phyloP scores from a whole-genome alignment of 345 rosid species.

The Populus ilicifolia region DNA sequence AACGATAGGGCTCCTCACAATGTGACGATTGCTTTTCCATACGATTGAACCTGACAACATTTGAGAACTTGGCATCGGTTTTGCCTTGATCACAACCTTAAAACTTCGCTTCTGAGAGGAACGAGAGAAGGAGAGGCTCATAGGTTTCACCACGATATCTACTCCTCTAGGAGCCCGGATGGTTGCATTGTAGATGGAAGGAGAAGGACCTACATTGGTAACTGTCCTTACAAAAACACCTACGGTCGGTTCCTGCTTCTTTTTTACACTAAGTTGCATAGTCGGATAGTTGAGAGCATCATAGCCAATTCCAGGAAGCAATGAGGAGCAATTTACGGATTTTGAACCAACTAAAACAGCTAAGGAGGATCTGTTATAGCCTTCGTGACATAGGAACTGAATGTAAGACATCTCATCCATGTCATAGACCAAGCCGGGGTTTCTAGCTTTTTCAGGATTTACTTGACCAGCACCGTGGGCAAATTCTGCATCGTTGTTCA shows the following conservation, averaged over 20 bases:
- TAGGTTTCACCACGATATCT: conserved; percentile 53
- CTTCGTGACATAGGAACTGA: conserved; percentile 79
- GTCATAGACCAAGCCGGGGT: conserved; percentile 77
- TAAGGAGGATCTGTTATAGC: conserved; percentile 54
- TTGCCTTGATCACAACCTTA: conserved; percentile 66
- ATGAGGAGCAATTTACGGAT: conserved; percentile 60
- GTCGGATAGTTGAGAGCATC: conserved; percentile 88
- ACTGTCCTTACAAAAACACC: conserved; percentile 60
- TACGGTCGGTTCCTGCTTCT: conserved; percentile 24
- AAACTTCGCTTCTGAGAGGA: conserved; percentile 53
- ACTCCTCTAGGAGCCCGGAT: conserved; percentile 60
- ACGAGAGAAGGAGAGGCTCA: conserved; percentile 47
- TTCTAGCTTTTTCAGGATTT: conserved; percentile 53
- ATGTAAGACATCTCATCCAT: conserved; percentile 65
- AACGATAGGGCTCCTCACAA: conserved; percentile 76
- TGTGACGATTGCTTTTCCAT: conserved; percentile 56
- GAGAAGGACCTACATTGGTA: conserved; percentile 63
- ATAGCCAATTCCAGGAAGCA: conserved; percentile 61
- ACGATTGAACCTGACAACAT: conserved; percentile 58
- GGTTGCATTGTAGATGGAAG: conserved; percentile 52
- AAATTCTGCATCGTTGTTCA: conserved; percentile 59
- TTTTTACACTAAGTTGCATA: conserved; percentile 49
- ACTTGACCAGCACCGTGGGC: conserved; percentile 84
- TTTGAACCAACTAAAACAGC: conserved; percentile 46
- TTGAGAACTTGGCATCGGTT: conserved; percentile 29